phyloP scores from a whole-genome alignment of 208 protist genomes.

The Wallacemonas sp. region DNA sequence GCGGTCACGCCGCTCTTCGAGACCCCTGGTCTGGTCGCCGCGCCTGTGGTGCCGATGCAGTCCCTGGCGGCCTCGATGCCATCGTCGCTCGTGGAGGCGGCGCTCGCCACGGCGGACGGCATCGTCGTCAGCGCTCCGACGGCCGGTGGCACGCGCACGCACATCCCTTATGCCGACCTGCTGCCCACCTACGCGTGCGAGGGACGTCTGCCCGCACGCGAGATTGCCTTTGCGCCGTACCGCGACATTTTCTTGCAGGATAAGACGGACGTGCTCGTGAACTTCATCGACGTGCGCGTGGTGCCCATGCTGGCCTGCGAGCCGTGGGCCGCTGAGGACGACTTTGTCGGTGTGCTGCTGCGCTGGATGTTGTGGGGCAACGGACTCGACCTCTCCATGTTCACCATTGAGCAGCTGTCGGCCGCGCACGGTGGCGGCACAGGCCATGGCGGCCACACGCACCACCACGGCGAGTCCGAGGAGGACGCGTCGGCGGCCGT shows the following conservation, averaged over 20 bases:
- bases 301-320: constrained; percentile 77
- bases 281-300: constrained; percentile 64
- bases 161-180: not conserved
- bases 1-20: not conserved
- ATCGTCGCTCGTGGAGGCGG: constrained; percentile 17
- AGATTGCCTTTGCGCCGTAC: constrained; percentile 57
- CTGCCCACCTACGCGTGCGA: constrained; percentile 7
- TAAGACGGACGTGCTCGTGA: constrained; percentile 65
- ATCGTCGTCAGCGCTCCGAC: constrained; percentile 23
- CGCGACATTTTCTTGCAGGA: constrained; percentile 75
- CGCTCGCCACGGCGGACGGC: constrained; percentile 25
- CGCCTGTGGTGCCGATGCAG: constrained; percentile 32
- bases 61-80: constrained; percentile 19
- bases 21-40: constrained; percentile 30
- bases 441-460: not conserved
- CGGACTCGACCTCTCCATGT: constrained; percentile 86
- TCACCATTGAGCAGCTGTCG: constrained; percentile 78
- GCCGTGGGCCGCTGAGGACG: constrained; percentile 50
- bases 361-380: constrained; percentile 91
- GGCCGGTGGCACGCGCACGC: constrained; percentile 9
- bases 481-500: constrained; percentile 4
- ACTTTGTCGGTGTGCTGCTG: constrained; percentile 61
- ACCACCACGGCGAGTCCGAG: too few species aligned
- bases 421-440: constrained; percentile 20
- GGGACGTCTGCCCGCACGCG: not conserved